phyloP scores from a whole-genome alignment of 371 early-diverging fungal species.

The Lichtheimia corymbifera region DNA sequence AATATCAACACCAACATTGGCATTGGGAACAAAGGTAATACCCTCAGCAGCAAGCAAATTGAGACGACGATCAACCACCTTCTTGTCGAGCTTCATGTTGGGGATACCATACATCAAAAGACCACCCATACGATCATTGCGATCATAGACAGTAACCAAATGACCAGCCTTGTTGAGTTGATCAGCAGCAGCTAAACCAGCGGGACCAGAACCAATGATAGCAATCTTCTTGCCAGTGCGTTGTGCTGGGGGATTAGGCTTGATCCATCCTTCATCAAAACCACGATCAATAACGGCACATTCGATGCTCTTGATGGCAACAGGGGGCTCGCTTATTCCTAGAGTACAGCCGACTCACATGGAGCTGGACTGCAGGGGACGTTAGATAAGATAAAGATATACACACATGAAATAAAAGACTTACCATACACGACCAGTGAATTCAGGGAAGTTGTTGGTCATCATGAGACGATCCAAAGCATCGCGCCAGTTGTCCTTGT shows the following conservation, averaged over 20 bases:
- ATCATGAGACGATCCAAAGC: constrained; percentile 90
- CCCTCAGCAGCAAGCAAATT: constrained; percentile 93
- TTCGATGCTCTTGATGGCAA: constrained; percentile 96
- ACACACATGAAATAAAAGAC: constrained; percentile 24
- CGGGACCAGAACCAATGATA: constrained; percentile 94
- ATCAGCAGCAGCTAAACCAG: constrained; percentile 95
- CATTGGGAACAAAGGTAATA: constrained; percentile 80
- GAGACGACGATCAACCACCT: constrained; percentile 88
- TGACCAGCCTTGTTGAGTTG: constrained; percentile 97
- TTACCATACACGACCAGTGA: constrained; percentile 60
- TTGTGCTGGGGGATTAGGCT: constrained; percentile 72
- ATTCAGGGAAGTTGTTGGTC: constrained; percentile 98
- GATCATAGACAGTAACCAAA: constrained; percentile 91
- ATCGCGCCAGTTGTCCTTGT: constrained; percentile 91
- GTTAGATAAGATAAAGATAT: constrained; percentile 3
- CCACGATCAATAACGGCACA: constrained; percentile 95
- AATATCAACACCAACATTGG: constrained; percentile 85
- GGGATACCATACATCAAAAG: constrained; percentile 98
- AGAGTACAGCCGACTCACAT: constrained; percentile 76
- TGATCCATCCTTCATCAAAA: constrained; percentile 95
- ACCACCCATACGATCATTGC: constrained; percentile 95
- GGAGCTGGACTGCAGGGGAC: constrained; percentile 77
- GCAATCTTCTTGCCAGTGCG: constrained; percentile 89
- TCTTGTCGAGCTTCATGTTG: constrained; percentile 98
- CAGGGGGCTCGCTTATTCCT: constrained; percentile 91